Conservation (phyloP, 306 rosid species). For the Trichosanthes truncata region DNA sequence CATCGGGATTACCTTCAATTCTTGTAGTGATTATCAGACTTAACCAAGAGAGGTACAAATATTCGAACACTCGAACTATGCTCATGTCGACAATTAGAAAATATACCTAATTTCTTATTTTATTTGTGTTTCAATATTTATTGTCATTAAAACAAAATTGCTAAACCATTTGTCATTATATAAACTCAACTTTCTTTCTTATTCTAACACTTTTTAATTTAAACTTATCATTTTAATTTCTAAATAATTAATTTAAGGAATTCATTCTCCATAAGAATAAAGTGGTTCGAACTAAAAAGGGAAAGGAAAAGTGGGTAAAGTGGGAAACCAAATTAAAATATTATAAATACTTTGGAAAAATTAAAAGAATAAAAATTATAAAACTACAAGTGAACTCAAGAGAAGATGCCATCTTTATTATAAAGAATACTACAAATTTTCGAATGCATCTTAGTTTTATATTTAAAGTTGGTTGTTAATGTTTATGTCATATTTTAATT, state of each 20-base stretch:
- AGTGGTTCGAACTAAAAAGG: neutral
- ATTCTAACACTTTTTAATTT: neutral
- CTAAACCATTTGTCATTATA: neutral
- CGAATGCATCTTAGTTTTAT: neutral
- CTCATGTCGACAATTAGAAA: too few relatives aligned
- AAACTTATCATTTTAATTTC: neutral
- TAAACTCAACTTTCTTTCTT: neutral
- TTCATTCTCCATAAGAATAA: neutral
- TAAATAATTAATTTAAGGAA: neutral
- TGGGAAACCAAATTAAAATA: neutral
- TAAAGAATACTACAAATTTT: neutral
- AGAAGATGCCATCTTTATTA: slow-evolving; percentile 3
- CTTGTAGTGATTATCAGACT: too few relatives aligned
- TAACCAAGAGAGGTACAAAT: too few relatives aligned
- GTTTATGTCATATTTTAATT: neutral
- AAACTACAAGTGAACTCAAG: neutral
- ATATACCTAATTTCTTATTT: too few relatives aligned
- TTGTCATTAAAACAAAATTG: neutral
- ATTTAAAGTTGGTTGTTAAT: neutral
- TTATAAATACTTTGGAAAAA: neutral
- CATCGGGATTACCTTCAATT: too few relatives aligned
- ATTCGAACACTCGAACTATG: too few relatives aligned
- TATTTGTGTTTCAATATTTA: too few relatives aligned
- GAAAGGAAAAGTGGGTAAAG: neutral
- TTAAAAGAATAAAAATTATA: neutral